phyloP scores from a whole-genome alignment of 257 asterid species.

The Plantago ovata region DNA sequence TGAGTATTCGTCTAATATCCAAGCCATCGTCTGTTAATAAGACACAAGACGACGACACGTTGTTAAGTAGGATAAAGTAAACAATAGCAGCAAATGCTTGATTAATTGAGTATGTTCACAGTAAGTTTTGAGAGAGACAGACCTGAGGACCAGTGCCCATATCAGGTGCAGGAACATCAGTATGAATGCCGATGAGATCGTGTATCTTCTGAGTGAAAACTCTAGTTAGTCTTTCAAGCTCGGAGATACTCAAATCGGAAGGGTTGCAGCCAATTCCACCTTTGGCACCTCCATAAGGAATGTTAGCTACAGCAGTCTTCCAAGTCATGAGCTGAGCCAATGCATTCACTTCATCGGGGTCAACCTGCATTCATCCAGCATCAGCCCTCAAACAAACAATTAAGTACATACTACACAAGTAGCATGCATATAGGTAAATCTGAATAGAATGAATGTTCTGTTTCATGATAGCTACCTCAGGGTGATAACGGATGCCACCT shows the following conservation, averaged over 20 bases:
- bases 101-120: too few relatives aligned
- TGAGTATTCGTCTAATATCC: constrained; percentile 72
- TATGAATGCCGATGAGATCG: constrained; percentile 52
- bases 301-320: constrained; percentile 96
- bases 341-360: constrained; percentile 93
- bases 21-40: constrained; percentile 75
- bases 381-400: too few relatives aligned
- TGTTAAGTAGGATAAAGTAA: too few relatives aligned
- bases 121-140: too few relatives aligned
- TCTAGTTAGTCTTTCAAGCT: constrained; percentile 67
- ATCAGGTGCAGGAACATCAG: too few relatives aligned
- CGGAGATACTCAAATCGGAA: constrained; percentile 58
- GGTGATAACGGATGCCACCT: constrained; percentile 97
- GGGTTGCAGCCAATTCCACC: constrained; percentile 95
- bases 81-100: too few relatives aligned
- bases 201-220: constrained; percentile 63
- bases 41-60: too few relatives aligned
- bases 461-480: too few relatives aligned
- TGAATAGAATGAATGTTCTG: too few relatives aligned
- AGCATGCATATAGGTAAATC: too few relatives aligned
- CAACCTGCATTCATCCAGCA: constrained; percentile 61
- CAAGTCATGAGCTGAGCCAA: constrained; percentile 95
- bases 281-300: constrained; percentile 96
- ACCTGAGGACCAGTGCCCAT: constrained; percentile 77
- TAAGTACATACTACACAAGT: too few relatives aligned